Evolutionary conservation across 495 filamentous ascomycete genomes (phyloP).

Genomic region (Usnea hakonensis): DNA sequence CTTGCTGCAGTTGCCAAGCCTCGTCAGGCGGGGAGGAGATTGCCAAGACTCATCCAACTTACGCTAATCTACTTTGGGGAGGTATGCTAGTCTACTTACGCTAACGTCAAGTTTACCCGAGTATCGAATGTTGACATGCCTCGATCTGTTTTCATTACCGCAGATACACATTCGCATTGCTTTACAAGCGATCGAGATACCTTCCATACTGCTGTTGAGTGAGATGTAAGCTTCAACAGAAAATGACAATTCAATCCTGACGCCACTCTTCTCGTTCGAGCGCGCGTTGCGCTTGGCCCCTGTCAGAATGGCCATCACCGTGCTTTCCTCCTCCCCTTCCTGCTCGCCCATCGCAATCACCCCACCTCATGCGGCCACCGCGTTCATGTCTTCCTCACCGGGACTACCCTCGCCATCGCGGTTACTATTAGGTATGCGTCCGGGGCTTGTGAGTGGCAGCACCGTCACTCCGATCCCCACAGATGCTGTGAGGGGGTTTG

Average conservation of each 20-base stretch:
- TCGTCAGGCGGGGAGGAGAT: not conserved
- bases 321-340: slow-evolving; percentile 40
- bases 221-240: not conserved
- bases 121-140: not conserved
- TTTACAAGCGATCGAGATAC: no score
- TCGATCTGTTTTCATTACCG: no score
- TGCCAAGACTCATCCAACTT: not conserved
- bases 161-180: no score
- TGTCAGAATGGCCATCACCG: slow-evolving; percentile 27
- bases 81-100: no score
- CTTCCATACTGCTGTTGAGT: not conserved
- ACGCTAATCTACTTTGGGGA: no score
- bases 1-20: not conserved
- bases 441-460: slow-evolving; percentile 29
- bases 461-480: slow-evolving; percentile 29
- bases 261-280: not conserved
- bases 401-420: slow-evolving; percentile 33
- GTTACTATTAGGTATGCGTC: slow-evolving; percentile 30
- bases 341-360: slow-evolving; percentile 17
- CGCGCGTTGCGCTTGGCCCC: slow-evolving; percentile 18
- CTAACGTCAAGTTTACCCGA: not conserved
- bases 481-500: slow-evolving; percentile 31
- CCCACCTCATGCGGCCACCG: slow-evolving; percentile 15
- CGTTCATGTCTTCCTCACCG: slow-evolving; percentile 29
- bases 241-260: not conserved